Evolutionary conservation across 768 basidiomycete genomes (phyloP).

Genomic region (Leccinellum luteum): DNA sequence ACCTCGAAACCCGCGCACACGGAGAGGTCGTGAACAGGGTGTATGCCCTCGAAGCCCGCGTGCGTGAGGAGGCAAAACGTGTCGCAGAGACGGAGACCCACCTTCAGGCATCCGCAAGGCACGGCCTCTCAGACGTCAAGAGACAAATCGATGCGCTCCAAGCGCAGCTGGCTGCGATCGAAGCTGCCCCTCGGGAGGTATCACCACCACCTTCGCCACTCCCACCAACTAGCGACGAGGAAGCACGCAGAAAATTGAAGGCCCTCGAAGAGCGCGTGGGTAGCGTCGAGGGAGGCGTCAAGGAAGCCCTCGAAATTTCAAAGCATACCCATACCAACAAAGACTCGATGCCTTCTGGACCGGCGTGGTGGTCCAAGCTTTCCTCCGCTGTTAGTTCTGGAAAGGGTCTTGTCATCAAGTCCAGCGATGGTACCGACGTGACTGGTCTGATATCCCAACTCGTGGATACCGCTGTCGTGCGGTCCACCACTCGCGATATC

Average conservation of each 20-base stretch:
- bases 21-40: conserved; percentile 55
- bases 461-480: conserved; percentile 72
- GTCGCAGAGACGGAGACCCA: conserved; percentile 54
- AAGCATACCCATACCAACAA: conserved; percentile 44
- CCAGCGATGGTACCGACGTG: conserved; percentile 70
- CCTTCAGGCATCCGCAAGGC: conserved; percentile 42
- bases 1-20: conserved; percentile 49
- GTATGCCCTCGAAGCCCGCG: conserved; percentile 52
- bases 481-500: conserved; percentile 68
- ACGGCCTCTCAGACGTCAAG: conserved; percentile 48
- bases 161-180: conserved; percentile 36
- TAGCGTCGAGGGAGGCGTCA: conserved; percentile 58
- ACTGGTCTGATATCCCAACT: conserved; percentile 69
- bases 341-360: conserved; percentile 35
- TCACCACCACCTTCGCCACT: conserved; percentile 12
- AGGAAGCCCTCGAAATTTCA: conserved; percentile 69
- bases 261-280: conserved; percentile 63
- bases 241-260: conserved; percentile 52
- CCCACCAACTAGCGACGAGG: conserved; percentile 45
- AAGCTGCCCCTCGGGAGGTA: conserved; percentile 21
- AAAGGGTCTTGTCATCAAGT: conserved; percentile 60
- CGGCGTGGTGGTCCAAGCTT: conserved; percentile 75
- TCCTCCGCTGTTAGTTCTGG: conserved; percentile 44
- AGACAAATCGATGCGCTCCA: conserved; percentile 56
- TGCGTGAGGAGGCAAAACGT: conserved; percentile 45